These are phyloP conservation scores for Geranium brycei DNA, from an alignment of 345 rosid genomes.

Conservation along the genomic window DNA sequence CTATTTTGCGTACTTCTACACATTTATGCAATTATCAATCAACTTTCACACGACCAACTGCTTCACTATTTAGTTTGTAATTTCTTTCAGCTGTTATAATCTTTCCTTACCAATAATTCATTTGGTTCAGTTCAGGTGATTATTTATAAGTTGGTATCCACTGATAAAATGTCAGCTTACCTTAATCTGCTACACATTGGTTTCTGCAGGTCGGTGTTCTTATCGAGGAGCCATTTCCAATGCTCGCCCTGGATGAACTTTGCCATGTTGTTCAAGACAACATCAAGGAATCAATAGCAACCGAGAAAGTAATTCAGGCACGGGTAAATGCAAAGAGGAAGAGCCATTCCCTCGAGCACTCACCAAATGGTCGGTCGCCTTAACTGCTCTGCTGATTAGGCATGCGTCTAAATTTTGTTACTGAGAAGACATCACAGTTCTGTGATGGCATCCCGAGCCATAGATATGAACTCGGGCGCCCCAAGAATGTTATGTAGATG, in stretches of 20 bases:
- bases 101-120: neutral
- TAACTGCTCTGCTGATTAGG: conserved; percentile 20
- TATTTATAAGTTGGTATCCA: neutral
- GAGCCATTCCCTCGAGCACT: conserved; percentile 27
- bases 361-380: conserved; percentile 79
- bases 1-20: too few species aligned
- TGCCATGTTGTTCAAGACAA: conserved; percentile 39
- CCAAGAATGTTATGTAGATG: too few species aligned
- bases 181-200: conserved; percentile 1
- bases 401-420: too few species aligned
- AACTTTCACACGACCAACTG: too few species aligned
- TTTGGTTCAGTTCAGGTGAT: neutral
- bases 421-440: too few species aligned
- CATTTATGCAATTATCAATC: too few species aligned
- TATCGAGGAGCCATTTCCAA: conserved; percentile 90
- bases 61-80: neutral
- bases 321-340: conserved; percentile 34
- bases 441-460: too few species aligned
- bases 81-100: neutral
- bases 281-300: conserved; percentile 46
- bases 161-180: neutral
- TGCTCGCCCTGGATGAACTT: conserved; percentile 79
- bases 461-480: too few species aligned
- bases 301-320: conserved; percentile 40
- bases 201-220: conserved; percentile 78